Evolutionary conservation across 306 rosid genomes (phyloP), one percentile per base, ranked within the genome.

Genomic region (Luffa acutangula): DNA sequence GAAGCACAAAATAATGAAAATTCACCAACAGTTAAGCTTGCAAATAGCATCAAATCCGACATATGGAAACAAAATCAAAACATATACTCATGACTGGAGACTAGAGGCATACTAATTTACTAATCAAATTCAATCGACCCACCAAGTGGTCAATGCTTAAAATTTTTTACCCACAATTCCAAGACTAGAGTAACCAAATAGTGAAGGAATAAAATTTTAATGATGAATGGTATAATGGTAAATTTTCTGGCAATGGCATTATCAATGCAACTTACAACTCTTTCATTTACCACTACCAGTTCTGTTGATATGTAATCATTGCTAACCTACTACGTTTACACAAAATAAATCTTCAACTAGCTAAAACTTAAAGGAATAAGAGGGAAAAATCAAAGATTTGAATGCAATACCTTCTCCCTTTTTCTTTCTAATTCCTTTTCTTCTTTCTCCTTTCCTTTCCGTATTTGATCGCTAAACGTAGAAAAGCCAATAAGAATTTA

Each of bases 331-430:
- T 53, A 4, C 33, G 4, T 53, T 34, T 75, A 51, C 0, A 52
- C 46, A 53, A 34, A 15, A 75, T 17, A 57, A 17, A 18, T 36
- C 56, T 63, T 63, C 20, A 63, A 12, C 13, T 21, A 25, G 81
- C 42, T 39, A 39, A 3, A 39, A 39, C 42, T 53, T 41, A 31
- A 7, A 10, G n/a, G 34, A 18, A 75, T 25, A 21, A 70, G 77
- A 73, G n/a, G 21, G 13, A 56, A 7, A 69, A 59, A 80, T 0
- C 74, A 79, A 49, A 6, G 25, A 8, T 77, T 46, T 34, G 36
- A 72, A 76, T 17, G 57, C n/a, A 31, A 21, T 78, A 94, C 98
- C 98, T 88, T 92, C 82, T 89, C 92, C 82, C 82, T 84, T 86
- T 87, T 83, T 81, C 87, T 83, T 76, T 88, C 89, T 39, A 79